Evolutionary conservation across 495 filamentous ascomycete species (phyloP).

Genomic region (Penicillium arizonense): DNA sequence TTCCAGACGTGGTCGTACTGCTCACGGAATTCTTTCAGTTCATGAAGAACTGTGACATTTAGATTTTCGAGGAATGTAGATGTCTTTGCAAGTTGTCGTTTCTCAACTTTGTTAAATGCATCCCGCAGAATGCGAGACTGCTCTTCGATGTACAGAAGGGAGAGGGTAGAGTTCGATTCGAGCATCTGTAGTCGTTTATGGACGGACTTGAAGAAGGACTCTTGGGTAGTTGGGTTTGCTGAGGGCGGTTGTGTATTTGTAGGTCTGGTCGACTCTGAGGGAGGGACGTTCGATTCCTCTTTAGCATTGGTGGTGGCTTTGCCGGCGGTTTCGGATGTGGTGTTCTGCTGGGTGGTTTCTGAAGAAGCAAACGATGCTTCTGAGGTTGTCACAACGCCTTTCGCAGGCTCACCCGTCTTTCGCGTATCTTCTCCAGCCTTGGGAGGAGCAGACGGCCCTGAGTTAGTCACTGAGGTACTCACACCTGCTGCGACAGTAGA

Average conservation of each 20-base stretch:
- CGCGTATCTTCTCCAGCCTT: slow-evolving; percentile 18
- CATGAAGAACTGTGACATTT: slow-evolving; percentile 82
- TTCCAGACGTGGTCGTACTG: slow-evolving; percentile 98
- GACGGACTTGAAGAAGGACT: slow-evolving; percentile 96
- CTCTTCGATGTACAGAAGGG: slow-evolving; percentile 93
- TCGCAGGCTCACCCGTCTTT: slow-evolving; percentile 20
- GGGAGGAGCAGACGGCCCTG: slow-evolving; percentile 5
- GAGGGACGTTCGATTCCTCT: slow-evolving; percentile 28
- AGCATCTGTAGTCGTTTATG: slow-evolving; percentile 88
- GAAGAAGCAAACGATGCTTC: slow-evolving; percentile 19
- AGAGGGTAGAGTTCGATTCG: slow-evolving; percentile 89
- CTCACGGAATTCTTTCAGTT: slow-evolving; percentile 73
- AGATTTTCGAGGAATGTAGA: slow-evolving; percentile 76
- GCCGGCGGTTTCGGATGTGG: slow-evolving; percentile 21
- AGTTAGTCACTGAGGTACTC: slow-evolving; percentile 3
- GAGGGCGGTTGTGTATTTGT: slow-evolving; percentile 55
- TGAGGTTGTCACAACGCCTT: slow-evolving; percentile 12
- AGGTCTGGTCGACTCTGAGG: slow-evolving; percentile 43
- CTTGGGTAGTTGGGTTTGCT: slow-evolving; percentile 81
- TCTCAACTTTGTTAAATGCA: slow-evolving; percentile 87
- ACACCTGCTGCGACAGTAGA: slow-evolving; percentile 6
- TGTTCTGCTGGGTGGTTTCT: slow-evolving; percentile 23
- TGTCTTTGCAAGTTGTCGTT: slow-evolving; percentile 80
- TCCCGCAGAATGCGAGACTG: slow-evolving; percentile 91
- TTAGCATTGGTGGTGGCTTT: slow-evolving; percentile 22